Evolutionary conservation across 2,329 filamentous ascomycete genomes (phyloP).

Genomic region (Thermoascus crustaceus): DNA sequence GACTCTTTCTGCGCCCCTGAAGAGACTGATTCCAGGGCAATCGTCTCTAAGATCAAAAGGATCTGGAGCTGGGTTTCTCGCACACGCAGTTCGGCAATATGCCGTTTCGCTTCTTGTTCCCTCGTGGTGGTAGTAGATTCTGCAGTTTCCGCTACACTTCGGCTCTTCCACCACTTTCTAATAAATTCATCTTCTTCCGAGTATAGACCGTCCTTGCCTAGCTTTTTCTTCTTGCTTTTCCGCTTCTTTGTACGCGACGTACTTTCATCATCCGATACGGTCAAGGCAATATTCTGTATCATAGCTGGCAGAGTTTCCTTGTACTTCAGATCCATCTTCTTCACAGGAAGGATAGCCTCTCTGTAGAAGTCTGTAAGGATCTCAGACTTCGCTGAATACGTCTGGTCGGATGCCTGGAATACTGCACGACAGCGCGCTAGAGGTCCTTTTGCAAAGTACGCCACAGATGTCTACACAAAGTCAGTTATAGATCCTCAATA

Average conservation of each 20-base stretch:
- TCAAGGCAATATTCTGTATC: constrained; percentile 29
- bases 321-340: constrained; percentile 42
- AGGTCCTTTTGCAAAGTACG: constrained; percentile 45
- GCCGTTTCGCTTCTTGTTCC: constrained; percentile 32
- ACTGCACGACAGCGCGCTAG: constrained; percentile 38
- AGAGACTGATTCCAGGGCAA: constrained; percentile 31
- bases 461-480: constrained; percentile 36
- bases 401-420: constrained; percentile 23
- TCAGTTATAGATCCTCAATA: constrained; percentile 8
- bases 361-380: constrained; percentile 33
- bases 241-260: constrained; percentile 17
- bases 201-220: constrained; percentile 42
- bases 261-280: constrained; percentile 29
- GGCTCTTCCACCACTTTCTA: constrained; percentile 39
- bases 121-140: constrained; percentile 20
- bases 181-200: constrained; percentile 37
- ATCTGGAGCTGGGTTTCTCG: constrained; percentile 44
- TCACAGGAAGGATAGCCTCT: constrained; percentile 35
- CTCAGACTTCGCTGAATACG: constrained; percentile 13
- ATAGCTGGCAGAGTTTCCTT: constrained; percentile 35
- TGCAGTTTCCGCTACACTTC: constrained; percentile 21
- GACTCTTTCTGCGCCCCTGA: constrained; percentile 13
- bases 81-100: constrained; percentile 37
- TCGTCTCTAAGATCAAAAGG: constrained; percentile 41
- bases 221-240: constrained; percentile 34